Conservation (phyloP, 78 protist genomes). For the Dictyostelium firmibasis region DNA sequence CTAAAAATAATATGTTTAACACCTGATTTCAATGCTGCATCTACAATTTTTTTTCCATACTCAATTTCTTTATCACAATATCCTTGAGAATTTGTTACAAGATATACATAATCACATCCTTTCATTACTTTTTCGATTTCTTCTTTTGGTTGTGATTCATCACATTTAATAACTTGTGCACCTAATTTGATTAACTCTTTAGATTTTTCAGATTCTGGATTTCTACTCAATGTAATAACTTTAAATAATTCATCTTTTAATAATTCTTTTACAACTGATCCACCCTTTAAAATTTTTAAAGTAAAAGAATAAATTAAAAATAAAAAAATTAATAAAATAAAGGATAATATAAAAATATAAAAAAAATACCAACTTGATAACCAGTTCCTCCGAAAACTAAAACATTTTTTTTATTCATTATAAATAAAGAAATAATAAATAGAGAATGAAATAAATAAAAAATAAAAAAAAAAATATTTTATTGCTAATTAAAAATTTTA, state of each 20-base stretch:
- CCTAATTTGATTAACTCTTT: not conserved
- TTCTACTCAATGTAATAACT: not conserved
- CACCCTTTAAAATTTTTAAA: no score
- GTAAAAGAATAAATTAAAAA: no score
- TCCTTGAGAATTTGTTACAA: not conserved
- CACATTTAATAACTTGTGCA: not conserved
- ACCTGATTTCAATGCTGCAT: conserved; percentile 1
- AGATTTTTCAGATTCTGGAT: not conserved
- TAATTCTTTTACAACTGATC: conserved; percentile 25
- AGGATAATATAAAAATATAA: no score
- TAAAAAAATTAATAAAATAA: not conserved
- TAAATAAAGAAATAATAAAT: no score
- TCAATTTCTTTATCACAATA: conserved; percentile 1
- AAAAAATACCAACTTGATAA: not conserved
- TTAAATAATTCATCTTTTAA: conserved; percentile 7
- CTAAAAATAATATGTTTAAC: conserved; percentile 24
- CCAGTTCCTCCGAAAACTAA: not conserved
- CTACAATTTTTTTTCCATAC: not conserved
- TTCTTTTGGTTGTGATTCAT: not conserved
- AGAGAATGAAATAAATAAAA: no score
- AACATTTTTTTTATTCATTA: not conserved
- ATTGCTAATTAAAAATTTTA: no score
- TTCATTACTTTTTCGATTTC: not conserved
- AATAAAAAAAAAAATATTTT: no score
- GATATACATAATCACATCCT: not conserved